phyloP scores from a whole-genome alignment of 148 eudicot species.

The Linanthus parryae region DNA sequence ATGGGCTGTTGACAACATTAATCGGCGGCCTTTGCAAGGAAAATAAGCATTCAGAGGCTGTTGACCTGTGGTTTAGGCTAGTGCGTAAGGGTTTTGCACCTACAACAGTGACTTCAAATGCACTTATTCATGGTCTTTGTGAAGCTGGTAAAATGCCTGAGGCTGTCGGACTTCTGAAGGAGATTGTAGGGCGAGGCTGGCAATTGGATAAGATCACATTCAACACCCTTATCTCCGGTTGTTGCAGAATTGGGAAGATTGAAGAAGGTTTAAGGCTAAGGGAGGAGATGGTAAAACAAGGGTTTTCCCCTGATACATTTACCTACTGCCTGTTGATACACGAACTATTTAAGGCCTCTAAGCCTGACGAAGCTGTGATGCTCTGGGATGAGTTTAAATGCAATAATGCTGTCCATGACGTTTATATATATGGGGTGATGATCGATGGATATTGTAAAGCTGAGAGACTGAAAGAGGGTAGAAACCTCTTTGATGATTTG shows the following conservation, averaged over 20 bases:
- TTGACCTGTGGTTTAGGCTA: conserved; percentile 61
- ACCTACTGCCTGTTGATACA: conserved; percentile 54
- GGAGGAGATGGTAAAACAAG: conserved; percentile 56
- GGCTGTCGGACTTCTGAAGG: conserved; percentile 53
- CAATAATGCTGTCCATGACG: conserved; percentile 41
- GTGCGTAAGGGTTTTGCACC: conserved; percentile 43
- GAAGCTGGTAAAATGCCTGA: conserved; percentile 47
- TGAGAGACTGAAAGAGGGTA: conserved; percentile 50
- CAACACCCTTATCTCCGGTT: conserved; percentile 65
- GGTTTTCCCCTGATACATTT: conserved; percentile 43
- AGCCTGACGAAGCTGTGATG: conserved; percentile 60
- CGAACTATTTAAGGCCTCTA: conserved; percentile 47
- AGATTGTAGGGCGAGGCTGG: conserved; percentile 48
- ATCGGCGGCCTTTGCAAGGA: conserved; percentile 53
- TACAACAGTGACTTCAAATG: conserved; percentile 66
- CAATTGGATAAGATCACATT: conserved; percentile 57
- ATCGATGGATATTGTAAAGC: conserved; percentile 72
- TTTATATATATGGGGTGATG: conserved; percentile 58
- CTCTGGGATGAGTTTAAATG: conserved; percentile 53
- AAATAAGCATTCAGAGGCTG: conserved; percentile 49
- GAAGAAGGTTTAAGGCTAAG: conserved; percentile 63
- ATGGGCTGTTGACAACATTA: conserved; percentile 49
- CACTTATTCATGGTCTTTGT: conserved; percentile 76
- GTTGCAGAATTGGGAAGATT: conserved; percentile 57
- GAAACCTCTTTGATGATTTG: conserved; percentile 46